Base-by-base conservation (phyloP, 73 alveolate genomes). In the Paraurostyla sp. region DNA sequence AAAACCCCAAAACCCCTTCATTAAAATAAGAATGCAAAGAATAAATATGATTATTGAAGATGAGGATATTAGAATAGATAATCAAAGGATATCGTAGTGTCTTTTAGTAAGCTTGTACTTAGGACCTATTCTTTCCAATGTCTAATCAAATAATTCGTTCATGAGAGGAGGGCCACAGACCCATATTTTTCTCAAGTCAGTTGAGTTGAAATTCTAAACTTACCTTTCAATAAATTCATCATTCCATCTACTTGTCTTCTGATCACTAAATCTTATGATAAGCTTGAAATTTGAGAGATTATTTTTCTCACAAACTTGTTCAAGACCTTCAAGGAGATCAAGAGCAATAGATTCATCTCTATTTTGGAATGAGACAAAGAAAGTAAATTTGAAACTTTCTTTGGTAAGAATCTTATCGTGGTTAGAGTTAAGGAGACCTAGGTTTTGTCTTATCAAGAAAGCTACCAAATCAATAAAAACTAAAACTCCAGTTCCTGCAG, bases 401-500 rank as follows among this genome's bases (percentile, higher is more conserved):
- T 36, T n/a, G 29, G 29, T 81, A 15, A 57, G 38, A 9, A 57
- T 9, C 50, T 46, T 45, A 3, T 59, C 45, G 0, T 76, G 69
- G 36, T 50, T 40, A 0, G 50, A 45, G 18, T 45, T 46, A 33
- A 43, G 32, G 29, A 76, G 30, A 22, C 46, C 71, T 0, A 78
- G 83, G 22, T 38, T 43, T 36, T 41, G 29, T 76, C 90, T 76
- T 48, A 73, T 48, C 40, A 88, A 29, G 59, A 42, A 76, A 1
- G 90, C 94, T 7, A 76, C 90, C 4, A 88, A 25, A 50, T 88
- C 94, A 0, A 88, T 20, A 41, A 76, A 88, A n/a, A 88, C 90
- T 0, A 88, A 60, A 22, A 41, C 27, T 0, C 94, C 94, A 20
- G 94, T 88, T 15, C 94, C 94, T 3, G 89, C 94, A 15, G 60